A percentile compares a stretch with the other conserved stretches of the same genome.
These are phyloP conservation scores for Aechmea fasciata DNA, from an alignment of 176 grass and related monocot species.

Conservation along the genomic window DNA sequence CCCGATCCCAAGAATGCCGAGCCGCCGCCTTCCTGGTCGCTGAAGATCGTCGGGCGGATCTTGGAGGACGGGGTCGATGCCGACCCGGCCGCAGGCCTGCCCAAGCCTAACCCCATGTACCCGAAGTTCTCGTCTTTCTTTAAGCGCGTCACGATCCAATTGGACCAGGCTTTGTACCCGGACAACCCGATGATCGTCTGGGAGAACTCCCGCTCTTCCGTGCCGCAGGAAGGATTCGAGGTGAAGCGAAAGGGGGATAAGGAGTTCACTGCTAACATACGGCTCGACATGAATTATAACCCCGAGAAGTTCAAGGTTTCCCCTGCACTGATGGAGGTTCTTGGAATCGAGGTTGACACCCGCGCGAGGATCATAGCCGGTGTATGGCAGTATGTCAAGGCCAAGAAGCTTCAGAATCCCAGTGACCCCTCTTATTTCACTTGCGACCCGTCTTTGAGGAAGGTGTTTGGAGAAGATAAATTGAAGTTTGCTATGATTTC, in stretches of 20 bases:
- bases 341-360: conserved; percentile 86
- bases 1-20: conserved; percentile 41
- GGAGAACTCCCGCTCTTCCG: conserved; percentile 63
- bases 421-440: conserved; percentile 74
- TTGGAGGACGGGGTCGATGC: conserved; percentile 61
- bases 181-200: conserved; percentile 67
- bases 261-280: conserved; percentile 68
- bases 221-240: conserved; percentile 78
- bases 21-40: conserved; percentile 79
- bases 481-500: conserved; percentile 82
- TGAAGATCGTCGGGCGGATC: conserved; percentile 88
- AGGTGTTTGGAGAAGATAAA: conserved; percentile 90
- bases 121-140: conserved; percentile 92
- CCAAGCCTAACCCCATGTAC: conserved; percentile 72
- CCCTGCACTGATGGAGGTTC: conserved; percentile 73
- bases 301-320: conserved; percentile 90
- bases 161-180: conserved; percentile 60
- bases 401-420: conserved; percentile 85
- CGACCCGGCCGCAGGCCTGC: conserved; percentile 61
- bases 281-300: conserved; percentile 86
- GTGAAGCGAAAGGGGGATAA: conserved; percentile 89
- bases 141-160: conserved; percentile 63
- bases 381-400: conserved; percentile 92
- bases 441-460: conserved; percentile 66
- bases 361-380: conserved; percentile 74